Conservation (phyloP, 108 stramenopile species). For the Fistulifera solaris region DNA sequence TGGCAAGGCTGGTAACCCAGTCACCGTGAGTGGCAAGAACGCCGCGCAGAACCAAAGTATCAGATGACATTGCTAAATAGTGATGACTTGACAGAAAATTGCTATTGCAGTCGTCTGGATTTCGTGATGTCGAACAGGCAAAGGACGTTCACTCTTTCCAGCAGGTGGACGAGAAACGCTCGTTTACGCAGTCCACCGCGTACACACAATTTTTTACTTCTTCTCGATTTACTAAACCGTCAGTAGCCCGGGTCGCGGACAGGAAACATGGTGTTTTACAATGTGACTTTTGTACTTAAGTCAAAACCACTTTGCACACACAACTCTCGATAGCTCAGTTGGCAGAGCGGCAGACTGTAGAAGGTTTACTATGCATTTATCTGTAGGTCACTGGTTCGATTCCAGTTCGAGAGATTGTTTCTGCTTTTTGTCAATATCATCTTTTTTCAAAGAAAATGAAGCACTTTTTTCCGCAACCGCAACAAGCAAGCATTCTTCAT, state of each 20-base stretch:
- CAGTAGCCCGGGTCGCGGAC: too few species aligned
- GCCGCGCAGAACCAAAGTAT: slow-evolving; percentile 89
- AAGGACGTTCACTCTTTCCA: too few species aligned
- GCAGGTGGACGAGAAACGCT: slow-evolving; percentile 1
- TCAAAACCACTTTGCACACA: too few species aligned
- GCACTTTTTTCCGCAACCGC: too few species aligned
- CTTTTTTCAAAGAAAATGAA: background rate
- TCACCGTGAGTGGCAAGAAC: slow-evolving; percentile 89
- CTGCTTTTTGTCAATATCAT: background rate
- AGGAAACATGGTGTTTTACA: too few species aligned
- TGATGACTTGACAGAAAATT: too few species aligned
- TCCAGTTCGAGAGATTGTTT: slow-evolving; percentile 1
- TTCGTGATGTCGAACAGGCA: too few species aligned
- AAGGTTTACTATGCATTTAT: background rate
- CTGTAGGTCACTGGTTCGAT: slow-evolving; percentile 4
- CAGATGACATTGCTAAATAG: slow-evolving; percentile 26
- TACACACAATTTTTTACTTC: background rate
- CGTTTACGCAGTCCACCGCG: background rate
- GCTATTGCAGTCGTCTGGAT: too few species aligned
- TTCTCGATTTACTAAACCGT: background rate
- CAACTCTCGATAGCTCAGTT: slow-evolving; percentile 5
- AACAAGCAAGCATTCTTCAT: too few species aligned
- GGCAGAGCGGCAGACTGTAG: slow-evolving; percentile 6
- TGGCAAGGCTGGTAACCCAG: slow-evolving; percentile 99
- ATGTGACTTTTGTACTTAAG: too few species aligned